A percentile compares a stretch with the other conserved stretches of the same genome.
phyloP scores from a whole-genome alignment of 345 rosid species.

The Acer saccharum region DNA sequence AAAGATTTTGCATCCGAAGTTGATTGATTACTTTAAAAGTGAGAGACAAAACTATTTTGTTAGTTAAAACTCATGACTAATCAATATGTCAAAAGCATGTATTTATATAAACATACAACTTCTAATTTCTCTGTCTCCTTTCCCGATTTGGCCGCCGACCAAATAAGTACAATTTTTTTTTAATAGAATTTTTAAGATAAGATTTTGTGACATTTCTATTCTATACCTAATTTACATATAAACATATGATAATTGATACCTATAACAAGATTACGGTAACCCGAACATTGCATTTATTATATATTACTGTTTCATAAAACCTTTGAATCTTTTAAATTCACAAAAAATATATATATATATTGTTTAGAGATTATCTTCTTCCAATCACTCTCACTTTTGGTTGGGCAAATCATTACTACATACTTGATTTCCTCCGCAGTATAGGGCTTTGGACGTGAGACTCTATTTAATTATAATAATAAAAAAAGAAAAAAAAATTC shows the following conservation, averaged over 20 bases:
- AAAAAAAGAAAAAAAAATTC: conserved; percentile 18
- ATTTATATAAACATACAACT: not conserved
- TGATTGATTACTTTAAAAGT: not conserved
- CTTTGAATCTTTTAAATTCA: too few relatives aligned
- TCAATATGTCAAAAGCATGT: conserved; percentile 1
- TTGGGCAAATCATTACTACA: not conserved
- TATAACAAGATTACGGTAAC: too few relatives aligned
- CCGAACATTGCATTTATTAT: too few relatives aligned
- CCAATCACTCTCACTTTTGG: not conserved
- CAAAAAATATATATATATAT: too few relatives aligned
- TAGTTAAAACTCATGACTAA: not conserved
- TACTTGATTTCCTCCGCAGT: conserved; percentile 8
- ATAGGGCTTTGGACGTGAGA: conserved; percentile 21
- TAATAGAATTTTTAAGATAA: not conserved
- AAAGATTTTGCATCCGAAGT: not conserved
- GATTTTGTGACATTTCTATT: not conserved
- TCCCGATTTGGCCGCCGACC: not conserved
- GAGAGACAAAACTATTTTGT: not conserved
- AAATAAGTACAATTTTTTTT: not conserved
- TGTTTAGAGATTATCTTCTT: too few relatives aligned
- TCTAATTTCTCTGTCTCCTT: not conserved
- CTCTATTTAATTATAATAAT: conserved; percentile 20
- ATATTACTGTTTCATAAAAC: too few relatives aligned
- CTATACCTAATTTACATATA: too few relatives aligned
- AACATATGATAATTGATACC: too few relatives aligned